Base-by-base conservation (phyloP, 192 early-diverging fungal genomes). In the Coemansia sp. region DNA sequence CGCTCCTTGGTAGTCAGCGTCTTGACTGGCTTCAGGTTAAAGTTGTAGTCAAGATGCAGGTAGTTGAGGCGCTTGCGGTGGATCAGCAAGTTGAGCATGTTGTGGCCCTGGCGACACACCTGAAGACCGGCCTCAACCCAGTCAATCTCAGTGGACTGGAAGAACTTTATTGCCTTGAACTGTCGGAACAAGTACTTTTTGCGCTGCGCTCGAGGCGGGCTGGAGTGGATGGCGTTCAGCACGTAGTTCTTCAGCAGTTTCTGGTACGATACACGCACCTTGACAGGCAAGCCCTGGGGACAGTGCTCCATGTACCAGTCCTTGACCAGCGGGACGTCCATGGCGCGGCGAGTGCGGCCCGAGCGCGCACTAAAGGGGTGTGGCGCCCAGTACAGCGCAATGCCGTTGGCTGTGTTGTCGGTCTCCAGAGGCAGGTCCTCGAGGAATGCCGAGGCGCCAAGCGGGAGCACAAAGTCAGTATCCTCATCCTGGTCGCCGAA, bases 101-200 rank as follows among this genome's bases (percentile, higher is more conserved):
- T 99, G 84, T 97, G 96, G 59, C 97, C 97, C 84, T 99, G 97
- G 20, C 95, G 87, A 72, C 92, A 95, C 33, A 99, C 95, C 83
- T 99, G 97, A 45, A 99, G 79, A 59, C 97, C 97, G 21, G 95
- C 97, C 83, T 99, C 97, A 45, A 99, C 95, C 97, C 97, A 99
- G 79, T 99, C 97, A 11, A 99, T 79, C 72, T 97, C 94, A 9
- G 97, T 99, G 3, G 89, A 87, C 79, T 99, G 97, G 86, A 99
- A 99, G 77, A 99, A 99, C 71, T 99, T 99, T 42, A 95, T 99
- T 5, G 93, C 88, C 67, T 92, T 92, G 41, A 99, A 87, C 77
- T 97, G 94, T 23, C 92, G 84, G 86, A 99, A 95, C 45, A 99
- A 87, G 66, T 95, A 94, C 74, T 96, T 95, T 70, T 96, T 96